Conservation (phyloP, 257 asterid species). For the Euphrasia confusa region DNA sequence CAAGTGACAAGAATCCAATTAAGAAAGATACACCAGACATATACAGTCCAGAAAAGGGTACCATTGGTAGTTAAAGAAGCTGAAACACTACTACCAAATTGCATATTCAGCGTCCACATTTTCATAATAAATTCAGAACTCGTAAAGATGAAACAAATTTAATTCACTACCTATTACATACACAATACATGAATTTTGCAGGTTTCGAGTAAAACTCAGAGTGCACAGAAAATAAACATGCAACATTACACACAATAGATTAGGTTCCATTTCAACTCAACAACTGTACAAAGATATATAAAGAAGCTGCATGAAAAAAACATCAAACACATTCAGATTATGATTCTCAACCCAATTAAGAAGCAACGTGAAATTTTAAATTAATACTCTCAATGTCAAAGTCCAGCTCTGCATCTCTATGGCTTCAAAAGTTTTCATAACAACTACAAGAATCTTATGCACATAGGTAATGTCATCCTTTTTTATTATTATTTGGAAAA, state of each 20-base stretch:
- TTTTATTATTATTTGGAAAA: background rate
- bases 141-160: background rate
- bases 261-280: background rate
- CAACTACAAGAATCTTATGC: background rate
- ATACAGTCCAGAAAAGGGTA: background rate
- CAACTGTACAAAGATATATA: background rate
- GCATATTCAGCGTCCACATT: background rate
- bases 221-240: background rate
- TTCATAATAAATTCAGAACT: background rate
- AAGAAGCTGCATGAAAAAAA: background rate
- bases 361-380: background rate
- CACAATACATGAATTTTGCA: background rate
- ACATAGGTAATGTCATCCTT: background rate
- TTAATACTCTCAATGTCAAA: background rate
- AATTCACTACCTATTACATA: background rate
- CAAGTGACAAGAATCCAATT: background rate
- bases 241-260: background rate
- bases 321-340: background rate
- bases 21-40: constrained; percentile 16
- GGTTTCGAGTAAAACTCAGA: background rate
- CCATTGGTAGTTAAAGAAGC: constrained; percentile 2
- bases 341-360: background rate
- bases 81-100: constrained; percentile 2
- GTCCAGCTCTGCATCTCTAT: background rate
- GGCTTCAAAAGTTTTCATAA: background rate